phyloP scores from a whole-genome alignment of 2,329 filamentous ascomycete species.

The Botryotinia narcissicola region DNA sequence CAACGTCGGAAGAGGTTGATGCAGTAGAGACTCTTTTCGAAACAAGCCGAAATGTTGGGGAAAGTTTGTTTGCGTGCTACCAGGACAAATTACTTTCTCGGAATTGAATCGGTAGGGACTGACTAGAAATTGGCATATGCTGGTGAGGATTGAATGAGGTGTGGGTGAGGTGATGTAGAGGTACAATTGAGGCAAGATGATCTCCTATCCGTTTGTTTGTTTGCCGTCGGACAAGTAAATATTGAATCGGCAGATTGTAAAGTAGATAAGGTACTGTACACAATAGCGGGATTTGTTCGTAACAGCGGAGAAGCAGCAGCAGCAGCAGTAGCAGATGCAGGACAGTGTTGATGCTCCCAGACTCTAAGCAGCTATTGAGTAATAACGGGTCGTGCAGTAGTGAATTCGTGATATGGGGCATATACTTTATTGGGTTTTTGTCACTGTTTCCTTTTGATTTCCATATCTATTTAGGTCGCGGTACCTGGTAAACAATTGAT shows the following conservation, averaged over 20 bases:
- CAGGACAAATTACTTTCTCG: neutral
- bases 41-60: neutral
- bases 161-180: neutral
- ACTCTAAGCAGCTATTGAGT: neutral
- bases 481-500: neutral
- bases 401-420: slow-evolving; percentile 2
- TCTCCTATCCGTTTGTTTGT: neutral
- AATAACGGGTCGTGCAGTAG: neutral
- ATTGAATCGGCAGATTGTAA: neutral
- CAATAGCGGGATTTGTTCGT: neutral
- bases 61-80: slow-evolving; percentile 4
- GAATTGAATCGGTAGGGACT: neutral
- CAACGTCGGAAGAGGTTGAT: neutral
- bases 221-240: neutral
- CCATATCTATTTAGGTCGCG: neutral
- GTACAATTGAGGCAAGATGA: neutral
- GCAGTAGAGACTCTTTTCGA: neutral
- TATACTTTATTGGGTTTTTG: neutral
- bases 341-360: neutral
- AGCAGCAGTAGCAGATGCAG: neutral
- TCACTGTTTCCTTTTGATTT: neutral
- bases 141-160: neutral
- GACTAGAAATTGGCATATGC: slow-evolving; percentile 1
- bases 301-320: neutral
- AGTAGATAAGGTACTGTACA: neutral